Conservation (phyloP, 192 early-diverging fungal genomes). For the Backusella tuberculispora region DNA sequence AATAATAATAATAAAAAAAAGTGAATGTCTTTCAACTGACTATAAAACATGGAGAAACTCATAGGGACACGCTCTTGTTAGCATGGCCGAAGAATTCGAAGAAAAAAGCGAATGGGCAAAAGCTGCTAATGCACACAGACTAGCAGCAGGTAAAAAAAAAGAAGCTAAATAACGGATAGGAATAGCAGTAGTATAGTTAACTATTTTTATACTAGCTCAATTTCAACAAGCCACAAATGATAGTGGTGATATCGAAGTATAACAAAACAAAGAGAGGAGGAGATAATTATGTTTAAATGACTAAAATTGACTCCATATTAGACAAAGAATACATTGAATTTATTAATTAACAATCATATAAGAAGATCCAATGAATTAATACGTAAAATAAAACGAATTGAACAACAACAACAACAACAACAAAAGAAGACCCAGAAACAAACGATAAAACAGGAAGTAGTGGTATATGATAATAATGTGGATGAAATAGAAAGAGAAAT, state of each 20-base stretch:
- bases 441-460: background rate
- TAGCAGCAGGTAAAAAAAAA: constrained; percentile 67
- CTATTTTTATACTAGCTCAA: constrained; percentile 50
- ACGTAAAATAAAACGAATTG: constrained; percentile 30
- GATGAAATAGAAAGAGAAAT: background rate
- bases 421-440: background rate
- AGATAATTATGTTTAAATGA: background rate
- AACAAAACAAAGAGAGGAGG: background rate
- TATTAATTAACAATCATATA: constrained; percentile 70
- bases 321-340: constrained; percentile 64
- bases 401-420: background rate
- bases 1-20: too few relatives aligned
- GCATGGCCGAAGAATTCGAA: constrained; percentile 62
- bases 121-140: constrained; percentile 65
- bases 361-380: constrained; percentile 67
- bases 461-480: background rate
- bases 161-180: constrained; percentile 43
- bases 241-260: constrained; percentile 62
- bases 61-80: constrained; percentile 68
- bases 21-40: too few relatives aligned
- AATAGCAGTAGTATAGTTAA: too few relatives aligned
- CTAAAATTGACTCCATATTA: constrained; percentile 24
- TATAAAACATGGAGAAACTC: too few relatives aligned
- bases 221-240: constrained; percentile 59
- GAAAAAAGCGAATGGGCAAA: constrained; percentile 56